phyloP scores from a whole-genome alignment of 805 yeast genomes.

The Jamesozyma rosinii region DNA sequence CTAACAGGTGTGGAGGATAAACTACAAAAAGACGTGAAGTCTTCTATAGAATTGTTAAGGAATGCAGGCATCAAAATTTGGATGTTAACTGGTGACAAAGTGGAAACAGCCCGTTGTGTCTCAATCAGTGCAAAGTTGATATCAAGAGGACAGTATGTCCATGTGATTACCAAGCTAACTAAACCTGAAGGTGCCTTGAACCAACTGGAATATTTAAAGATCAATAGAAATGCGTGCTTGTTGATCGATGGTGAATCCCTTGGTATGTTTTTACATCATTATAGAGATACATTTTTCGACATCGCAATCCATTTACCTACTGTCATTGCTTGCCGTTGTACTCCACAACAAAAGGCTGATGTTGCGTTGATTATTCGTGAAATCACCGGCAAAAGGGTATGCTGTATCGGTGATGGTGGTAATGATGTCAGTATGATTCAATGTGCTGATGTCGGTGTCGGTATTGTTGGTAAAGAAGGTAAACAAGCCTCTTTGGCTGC shows the following conservation, averaged over 20 bases:
- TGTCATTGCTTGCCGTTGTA: conserved; percentile 96
- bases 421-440: conserved; percentile 98
- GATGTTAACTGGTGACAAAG: conserved; percentile 99
- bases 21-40: conserved; percentile 81
- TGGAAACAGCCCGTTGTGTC: conserved; percentile 95
- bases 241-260: conserved; percentile 92
- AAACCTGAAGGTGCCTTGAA: conserved; percentile 58
- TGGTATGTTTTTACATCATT: conserved; percentile 53
- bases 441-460: conserved; percentile 97
- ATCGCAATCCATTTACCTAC: conserved; percentile 75
- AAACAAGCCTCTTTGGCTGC: conserved; percentile 96
- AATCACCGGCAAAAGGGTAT: conserved; percentile 78
- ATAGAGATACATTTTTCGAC: conserved; percentile 63
- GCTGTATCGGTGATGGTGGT: conserved; percentile 99
- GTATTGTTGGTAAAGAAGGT: conserved; percentile 98
- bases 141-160: conserved; percentile 88
- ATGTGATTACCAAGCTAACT: conserved; percentile 61
- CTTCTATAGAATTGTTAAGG: conserved; percentile 82
- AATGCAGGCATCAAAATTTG: conserved; percentile 96
- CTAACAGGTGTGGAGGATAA: conserved; percentile 97
- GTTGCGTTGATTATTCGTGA: conserved; percentile 73
- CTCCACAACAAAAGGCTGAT: conserved; percentile 98
- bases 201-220: conserved; percentile 61
- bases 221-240: conserved; percentile 52
- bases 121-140: conserved; percentile 92